Evolutionary conservation across 108 stramenopile species (phyloP), one percentile per base, ranked within the genome.

Genomic region (Skeletonema potamos): DNA sequence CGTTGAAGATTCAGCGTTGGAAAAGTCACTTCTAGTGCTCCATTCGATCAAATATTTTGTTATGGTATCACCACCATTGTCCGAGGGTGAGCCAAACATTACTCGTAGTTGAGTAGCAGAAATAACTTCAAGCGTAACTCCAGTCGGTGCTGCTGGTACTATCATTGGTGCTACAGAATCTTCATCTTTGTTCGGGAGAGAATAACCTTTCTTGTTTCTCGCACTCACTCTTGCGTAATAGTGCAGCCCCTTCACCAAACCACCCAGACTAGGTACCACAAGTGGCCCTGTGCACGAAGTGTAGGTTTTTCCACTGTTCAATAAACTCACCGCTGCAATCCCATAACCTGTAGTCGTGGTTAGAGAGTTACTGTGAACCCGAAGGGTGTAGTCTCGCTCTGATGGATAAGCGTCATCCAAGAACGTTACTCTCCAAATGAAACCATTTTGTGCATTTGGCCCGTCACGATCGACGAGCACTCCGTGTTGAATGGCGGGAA

Each of bases 191-290:
- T 57, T 36, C 9, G 88, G 85, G 24, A 80, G 57, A 34, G 82
- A 81, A 77, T 92, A 95, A 15, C 93, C 93, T 27, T 88, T 79
- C 24, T 69, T 64, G 66, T 92, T 95, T 58, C 83, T 72, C 8
- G 94, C 92, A 32, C 85, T 89, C 18, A 93, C 94, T 33, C 94
- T 87, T 27, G 86, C 89, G 58, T 90, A 87, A 73, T 95, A 95
- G 15, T 69, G 37, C 27, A 82, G 68, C 10, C 93, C 93, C 62
- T 87, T 88, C 27, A 82, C 76, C 64, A 95, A 76, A 24, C 83
- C 86, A 46, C 82, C 78, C 22, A 68, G 48, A 17, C 72, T 72
- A n/a, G 89, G 89, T 34, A 91, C 83, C 7, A 85, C 84, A 37
- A 85, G 66, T 30, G 87, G 73, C 12, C 90, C 90, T 11, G 66